Conservation (phyloP, 495 filamentous ascomycete species). For the Rostrohypoxylon terebratum region DNA sequence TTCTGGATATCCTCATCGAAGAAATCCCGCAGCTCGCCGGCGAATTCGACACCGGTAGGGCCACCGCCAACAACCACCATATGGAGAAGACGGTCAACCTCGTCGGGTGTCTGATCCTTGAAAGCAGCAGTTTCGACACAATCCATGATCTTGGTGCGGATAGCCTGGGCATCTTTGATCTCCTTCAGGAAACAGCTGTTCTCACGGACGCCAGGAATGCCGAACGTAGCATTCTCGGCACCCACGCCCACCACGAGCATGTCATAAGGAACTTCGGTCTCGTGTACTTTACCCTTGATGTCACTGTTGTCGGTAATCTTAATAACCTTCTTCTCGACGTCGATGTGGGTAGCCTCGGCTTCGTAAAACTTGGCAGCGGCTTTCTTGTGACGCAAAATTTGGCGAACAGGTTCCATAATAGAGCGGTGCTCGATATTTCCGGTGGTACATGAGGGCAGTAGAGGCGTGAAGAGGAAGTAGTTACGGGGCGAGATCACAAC, state of each 20-base stretch:
- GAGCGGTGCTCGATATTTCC: slow-evolving; percentile 98
- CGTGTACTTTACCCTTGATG: slow-evolving; percentile 82
- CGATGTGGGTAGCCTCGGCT: slow-evolving; percentile 96
- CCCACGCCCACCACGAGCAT: slow-evolving; percentile 98
- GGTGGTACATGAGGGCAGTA: slow-evolving; percentile 95
- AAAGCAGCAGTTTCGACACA: slow-evolving; percentile 98
- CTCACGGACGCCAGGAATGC: slow-evolving; percentile 94
- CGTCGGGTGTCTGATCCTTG: slow-evolving; percentile 93
- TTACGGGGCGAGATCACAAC: slow-evolving; percentile 96
- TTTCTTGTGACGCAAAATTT: slow-evolving; percentile 93
- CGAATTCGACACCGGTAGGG: slow-evolving; percentile 97
- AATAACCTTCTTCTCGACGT: slow-evolving; percentile 88
- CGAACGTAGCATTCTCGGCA: slow-evolving; percentile 98
- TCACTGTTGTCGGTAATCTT: slow-evolving; percentile 92
- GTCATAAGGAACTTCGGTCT: slow-evolving; percentile 95
- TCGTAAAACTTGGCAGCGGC: slow-evolving; percentile 95
- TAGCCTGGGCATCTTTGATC: slow-evolving; percentile 92
- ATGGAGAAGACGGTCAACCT: slow-evolving; percentile 93
- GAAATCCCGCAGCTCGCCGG: slow-evolving; percentile 98
- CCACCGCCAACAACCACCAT: slow-evolving; percentile 99
- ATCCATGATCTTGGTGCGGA: slow-evolving; percentile 99
- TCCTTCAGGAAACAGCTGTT: slow-evolving; percentile 99
- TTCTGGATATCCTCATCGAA: slow-evolving; percentile 97
- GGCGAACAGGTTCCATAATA: slow-evolving; percentile 98
- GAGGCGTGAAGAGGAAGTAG: slow-evolving; percentile 99